Base-by-base conservation (phyloP, 1,139 yeast genomes). In the Taphrina confusa region DNA sequence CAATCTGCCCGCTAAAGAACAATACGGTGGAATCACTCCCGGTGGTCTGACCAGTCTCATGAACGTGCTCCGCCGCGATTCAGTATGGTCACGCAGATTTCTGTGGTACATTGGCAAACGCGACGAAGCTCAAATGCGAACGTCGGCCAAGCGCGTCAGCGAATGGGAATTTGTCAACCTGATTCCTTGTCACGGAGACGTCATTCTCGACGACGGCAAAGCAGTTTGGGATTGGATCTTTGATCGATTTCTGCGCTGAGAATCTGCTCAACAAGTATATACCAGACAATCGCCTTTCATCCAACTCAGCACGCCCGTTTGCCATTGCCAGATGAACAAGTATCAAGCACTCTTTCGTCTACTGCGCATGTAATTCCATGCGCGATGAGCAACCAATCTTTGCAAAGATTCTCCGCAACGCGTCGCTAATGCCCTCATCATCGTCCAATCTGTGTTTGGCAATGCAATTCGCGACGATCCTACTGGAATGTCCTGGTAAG, bases 131-230 rank as follows among this genome's bases (percentile, higher is more conserved):
- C 34, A 28, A 16, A 25, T 37, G 61, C 45, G 39, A n/a, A 18
- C 30, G 23, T 25, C 61, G 27, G 25, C 51, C 18, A 28, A 23
- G 47, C 28, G 34, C 22, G 37, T 33, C 11, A 8, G 16, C 33
- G 11, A 16, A 36, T 39, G 61, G 40, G 8, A 27, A 11, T 27
- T 54, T 44, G 37, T 50, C 27, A 42, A 36, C 22, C 39, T 27
- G 40, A 36, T 28, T n/a, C 74, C 79, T 68, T 80, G 84, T 65
- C 88, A 83, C 67, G 88, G 87, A 5, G 79, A 79, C 60, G 74
- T 81, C 18, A 70, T 82, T 60, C 80, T 79, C 27, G 11, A 28
- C 8, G 63, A 61, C 23, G 66, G 60, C 18, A 63, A 63, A 54
- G 23, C 16, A 22, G 49, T 31, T 27, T 64, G 65, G 51, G 37